Evolutionary conservation across 208 protist species (phyloP), one percentile per base, ranked within the genome.

Genomic region (Trypanosomatidae sp.): DNA sequence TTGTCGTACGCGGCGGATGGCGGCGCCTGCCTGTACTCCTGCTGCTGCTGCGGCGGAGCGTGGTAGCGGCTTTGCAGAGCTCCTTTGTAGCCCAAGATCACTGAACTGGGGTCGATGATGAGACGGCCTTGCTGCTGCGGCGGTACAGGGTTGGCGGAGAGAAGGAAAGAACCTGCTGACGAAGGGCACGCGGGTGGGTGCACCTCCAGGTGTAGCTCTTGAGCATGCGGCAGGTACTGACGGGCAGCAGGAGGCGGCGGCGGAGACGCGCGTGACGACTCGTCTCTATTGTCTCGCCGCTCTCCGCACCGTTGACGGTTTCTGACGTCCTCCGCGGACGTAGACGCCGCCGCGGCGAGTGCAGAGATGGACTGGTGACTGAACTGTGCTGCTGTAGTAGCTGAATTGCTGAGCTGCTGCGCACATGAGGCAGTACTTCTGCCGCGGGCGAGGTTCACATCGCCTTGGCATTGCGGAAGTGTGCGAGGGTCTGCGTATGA

Each of bases 41-140:
- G 15, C 25, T n/a, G 19, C 0, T n/a, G 12, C 15, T 69, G 33
- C 46, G 15, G 46, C 7, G 46, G 28, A 8, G 3, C 66, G n/a
- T 39, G 46, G 49, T 59, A 69, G 8, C 66, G 66, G 33, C 50
- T 69, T 22, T 69, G 44, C 36, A 8, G 46, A 69, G 47, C 44
- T 19, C 47, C 49, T 28, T 56, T 69, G n/a, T 59, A 28, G 1
- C 28, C 28, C 15, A 69, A 36, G 47, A 28, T 17, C 28, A 44
- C 28, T 55, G 66, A 10, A 17, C 66, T 33, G 25, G 66, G 47
- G 30, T 69, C 66, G 66, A 17, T 69, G 49, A 30, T 43, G 47
- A 30, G 30, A 30, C 30, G 17, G 13, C 46, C 49, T 25, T 41
- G 43, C 2, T 65, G 60, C 28, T 41, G 60, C 60, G 41, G 25